A percentile compares a stretch with the other conserved stretches of the same genome.
phyloP scores from a whole-genome alignment of 148 eudicot genomes.

The Silene uniflora region DNA sequence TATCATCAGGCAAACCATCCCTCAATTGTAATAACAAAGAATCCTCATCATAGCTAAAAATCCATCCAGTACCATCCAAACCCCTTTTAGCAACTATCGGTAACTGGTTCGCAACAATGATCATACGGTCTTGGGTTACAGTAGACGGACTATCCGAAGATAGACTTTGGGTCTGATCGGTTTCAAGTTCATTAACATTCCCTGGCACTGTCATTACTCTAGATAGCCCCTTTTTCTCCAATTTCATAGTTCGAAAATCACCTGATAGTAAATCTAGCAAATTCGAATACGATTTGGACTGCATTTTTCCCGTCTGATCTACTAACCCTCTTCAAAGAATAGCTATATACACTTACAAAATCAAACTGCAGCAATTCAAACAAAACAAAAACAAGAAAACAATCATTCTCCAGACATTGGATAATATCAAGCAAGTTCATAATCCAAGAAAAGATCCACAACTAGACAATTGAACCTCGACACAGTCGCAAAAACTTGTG shows the following conservation, averaged over 20 bases:
- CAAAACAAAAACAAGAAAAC: constrained; percentile 3
- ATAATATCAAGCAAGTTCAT: neutral
- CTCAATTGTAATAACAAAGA: constrained; percentile 49
- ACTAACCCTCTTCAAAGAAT: constrained; percentile 2
- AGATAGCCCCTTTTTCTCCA: constrained; percentile 23
- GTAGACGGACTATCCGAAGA: constrained; percentile 36
- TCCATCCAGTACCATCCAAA: constrained; percentile 33
- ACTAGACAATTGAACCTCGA: no score
- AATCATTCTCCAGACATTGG: neutral
- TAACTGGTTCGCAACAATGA: constrained; percentile 31
- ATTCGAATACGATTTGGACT: constrained; percentile 42
- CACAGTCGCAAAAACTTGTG: no score
- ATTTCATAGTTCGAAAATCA: constrained; percentile 27
- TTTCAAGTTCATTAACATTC: constrained; percentile 30
- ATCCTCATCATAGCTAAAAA: constrained; percentile 48
- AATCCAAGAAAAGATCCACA: neutral
- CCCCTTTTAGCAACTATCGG: constrained; percentile 32
- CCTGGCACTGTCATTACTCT: constrained; percentile 43
- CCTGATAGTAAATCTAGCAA: constrained; percentile 37
- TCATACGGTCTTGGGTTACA: constrained; percentile 33
- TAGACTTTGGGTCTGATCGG: constrained; percentile 31
- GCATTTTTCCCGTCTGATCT: constrained; percentile 14
- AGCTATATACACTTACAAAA: neutral
- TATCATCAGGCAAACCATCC: constrained; percentile 54
- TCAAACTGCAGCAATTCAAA: constrained; percentile 9